A percentile compares a stretch with the other conserved stretches of the same genome.
phyloP scores from a whole-genome alignment of 192 early-diverging fungal genomes.

The Umbelopsis isabellina region DNA sequence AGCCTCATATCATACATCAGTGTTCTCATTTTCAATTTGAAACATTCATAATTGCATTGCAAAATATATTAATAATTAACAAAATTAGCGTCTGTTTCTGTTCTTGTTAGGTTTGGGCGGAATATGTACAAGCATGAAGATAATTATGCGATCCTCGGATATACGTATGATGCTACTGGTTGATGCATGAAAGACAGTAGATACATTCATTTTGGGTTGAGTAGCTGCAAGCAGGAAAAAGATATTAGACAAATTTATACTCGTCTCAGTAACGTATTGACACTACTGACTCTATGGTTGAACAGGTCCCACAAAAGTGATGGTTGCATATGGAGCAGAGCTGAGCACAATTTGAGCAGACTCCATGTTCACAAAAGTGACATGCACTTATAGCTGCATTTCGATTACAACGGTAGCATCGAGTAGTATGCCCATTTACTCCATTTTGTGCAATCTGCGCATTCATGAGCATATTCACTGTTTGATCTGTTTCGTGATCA shows the following conservation, averaged over 20 bases:
- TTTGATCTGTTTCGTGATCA: constrained; percentile 1
- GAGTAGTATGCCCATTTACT: not conserved
- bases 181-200: not conserved
- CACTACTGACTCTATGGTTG: constrained; percentile 1
- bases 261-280: not conserved
- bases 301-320: constrained; percentile 8
- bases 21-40: no score
- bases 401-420: not conserved
- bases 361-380: constrained; percentile 1
- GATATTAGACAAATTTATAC: not conserved
- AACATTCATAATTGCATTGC: no score
- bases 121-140: no score
- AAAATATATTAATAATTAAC: no score
- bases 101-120: no score
- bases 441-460: not conserved
- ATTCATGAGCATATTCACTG: constrained; percentile 7
- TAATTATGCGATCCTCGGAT: not conserved
- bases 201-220: constrained; percentile 7
- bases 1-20: no score
- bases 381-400: not conserved
- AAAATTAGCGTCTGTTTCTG: no score
- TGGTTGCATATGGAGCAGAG: not conserved
- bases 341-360: not conserved
- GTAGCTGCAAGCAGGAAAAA: not conserved
- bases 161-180: not conserved